Evolutionary conservation across 208 protist genomes (phyloP), one percentile per base, ranked within the genome.

Genomic region (Trypanosoma mega): DNA sequence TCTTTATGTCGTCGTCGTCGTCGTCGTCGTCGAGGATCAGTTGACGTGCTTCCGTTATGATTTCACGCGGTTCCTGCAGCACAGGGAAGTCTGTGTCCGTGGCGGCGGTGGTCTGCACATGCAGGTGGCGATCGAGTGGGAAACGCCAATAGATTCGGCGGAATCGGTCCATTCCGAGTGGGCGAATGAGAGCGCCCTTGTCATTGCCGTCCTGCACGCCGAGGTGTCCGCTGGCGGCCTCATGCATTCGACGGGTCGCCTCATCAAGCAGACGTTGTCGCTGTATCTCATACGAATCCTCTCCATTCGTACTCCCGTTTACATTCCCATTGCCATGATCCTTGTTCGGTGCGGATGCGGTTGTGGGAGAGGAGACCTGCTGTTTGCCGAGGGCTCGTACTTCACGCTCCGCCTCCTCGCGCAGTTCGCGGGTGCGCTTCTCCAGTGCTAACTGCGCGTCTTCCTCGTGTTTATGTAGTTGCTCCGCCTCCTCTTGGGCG

Each of bases 81-180:
- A 72, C 16, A 0, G 86, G 76, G 23, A 86, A 78, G 21, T 57
- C 41, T 0, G 48, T 16, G 5, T 67, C 63, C 2, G 81, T 76
- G 9, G 58, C 11, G 4, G 55, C 47, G 18, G 76, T 86, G n/a
- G 73, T 74, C 49, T 96, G 90, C 30, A 96, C 90, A 27, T 68
- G 53, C 12, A 96, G 57, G 37, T 63, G 51, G 1, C 78, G 68
- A 41, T 90, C 77, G 33, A 92, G 60, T 11, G 90, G 90, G 47
- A 96, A 90, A 6, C 83, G 78, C 87, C 90, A 96, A 73, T 91
- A 96, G 18, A 96, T 56, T 16, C 90, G 85, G 4, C 74, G 67
- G 60, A 89, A 94, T 31, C 90, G 90, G 57, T 96, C 90, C 76
- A 80, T 83, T 16, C 90, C 90, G 21, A 96, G 63, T 2, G 90